phyloP scores from a whole-genome alignment of 768 basidiomycete genomes.

The Exidia glandulosa region DNA sequence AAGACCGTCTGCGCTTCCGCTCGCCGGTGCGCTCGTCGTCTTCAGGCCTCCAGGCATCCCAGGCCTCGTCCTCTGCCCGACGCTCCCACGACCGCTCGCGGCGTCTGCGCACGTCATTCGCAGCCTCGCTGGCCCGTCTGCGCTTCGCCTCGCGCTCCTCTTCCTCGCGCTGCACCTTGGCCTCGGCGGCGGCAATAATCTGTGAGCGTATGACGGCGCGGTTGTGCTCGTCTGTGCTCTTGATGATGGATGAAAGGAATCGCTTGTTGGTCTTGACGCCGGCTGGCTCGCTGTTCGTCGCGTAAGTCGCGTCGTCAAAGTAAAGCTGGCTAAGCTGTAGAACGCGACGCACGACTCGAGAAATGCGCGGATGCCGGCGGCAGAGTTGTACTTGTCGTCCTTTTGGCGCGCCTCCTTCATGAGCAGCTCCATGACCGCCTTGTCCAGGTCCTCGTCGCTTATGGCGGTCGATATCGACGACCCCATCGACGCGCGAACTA shows the following conservation, averaged over 20 bases:
- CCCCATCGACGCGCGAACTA: constrained; percentile 73
- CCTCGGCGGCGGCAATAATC: constrained; percentile 16
- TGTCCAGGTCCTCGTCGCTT: constrained; percentile 79
- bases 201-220: constrained; percentile 46
- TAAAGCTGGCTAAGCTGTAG: background rate
- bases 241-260: constrained; percentile 54
- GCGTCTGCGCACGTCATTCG: constrained; percentile 42
- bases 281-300: constrained; percentile 12
- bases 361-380: constrained; percentile 72
- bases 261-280: constrained; percentile 55
- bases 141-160: constrained; percentile 20
- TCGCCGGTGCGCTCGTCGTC: constrained; percentile 6
- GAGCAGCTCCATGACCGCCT: constrained; percentile 84
- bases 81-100: constrained; percentile 27
- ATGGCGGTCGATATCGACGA: constrained; percentile 44
- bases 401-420: constrained; percentile 89
- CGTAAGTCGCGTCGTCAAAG: background rate
- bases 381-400: constrained; percentile 57
- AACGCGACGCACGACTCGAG: constrained; percentile 35
- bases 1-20: constrained; percentile 13
- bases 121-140: constrained; percentile 66
- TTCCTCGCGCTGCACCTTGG: constrained; percentile 12
- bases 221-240: constrained; percentile 94
- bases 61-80: constrained; percentile 3
- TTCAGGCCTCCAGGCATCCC: constrained; percentile 15